These are phyloP conservation scores for Mycena epipterygia DNA, from an alignment of 768 basidiomycete genomes.

Conservation along the genomic window DNA sequence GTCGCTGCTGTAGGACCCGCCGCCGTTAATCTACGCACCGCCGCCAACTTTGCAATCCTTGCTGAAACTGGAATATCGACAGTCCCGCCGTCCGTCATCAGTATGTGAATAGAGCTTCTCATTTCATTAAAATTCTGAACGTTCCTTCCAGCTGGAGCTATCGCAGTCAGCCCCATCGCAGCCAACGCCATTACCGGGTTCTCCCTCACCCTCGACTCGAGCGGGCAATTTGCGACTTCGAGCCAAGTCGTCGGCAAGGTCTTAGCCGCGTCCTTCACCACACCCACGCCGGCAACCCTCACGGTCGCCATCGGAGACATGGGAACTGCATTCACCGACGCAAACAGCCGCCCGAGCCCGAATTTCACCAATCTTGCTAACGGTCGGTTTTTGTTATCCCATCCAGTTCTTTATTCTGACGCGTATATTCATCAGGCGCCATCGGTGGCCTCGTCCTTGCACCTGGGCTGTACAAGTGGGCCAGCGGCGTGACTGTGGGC, in stretches of 20 bases:
- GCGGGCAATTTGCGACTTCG: neutral
- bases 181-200: neutral
- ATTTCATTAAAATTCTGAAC: neutral
- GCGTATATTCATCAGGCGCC: neutral
- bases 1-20: no score
- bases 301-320: constrained; percentile 3
- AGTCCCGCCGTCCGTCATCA: neutral
- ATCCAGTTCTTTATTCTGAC: neutral
- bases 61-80: no score
- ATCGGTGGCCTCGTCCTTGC: neutral
- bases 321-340: constrained; percentile 1
- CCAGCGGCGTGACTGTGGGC: neutral
- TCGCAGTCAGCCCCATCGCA: neutral
- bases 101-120: neutral
- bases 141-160: neutral
- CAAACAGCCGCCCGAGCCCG: neutral
- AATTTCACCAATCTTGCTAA: neutral
- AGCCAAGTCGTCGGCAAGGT: neutral
- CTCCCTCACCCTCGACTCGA: constrained; percentile 1
- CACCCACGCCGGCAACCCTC: constrained; percentile 2
- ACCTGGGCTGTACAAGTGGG: neutral
- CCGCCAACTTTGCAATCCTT: constrained; percentile 1
- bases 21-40: neutral
- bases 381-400: neutral
- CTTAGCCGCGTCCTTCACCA: neutral